Evolutionary conservation across 148 eudicot genomes (phyloP).

Genomic region (Vaccinium macrocarpon): DNA sequence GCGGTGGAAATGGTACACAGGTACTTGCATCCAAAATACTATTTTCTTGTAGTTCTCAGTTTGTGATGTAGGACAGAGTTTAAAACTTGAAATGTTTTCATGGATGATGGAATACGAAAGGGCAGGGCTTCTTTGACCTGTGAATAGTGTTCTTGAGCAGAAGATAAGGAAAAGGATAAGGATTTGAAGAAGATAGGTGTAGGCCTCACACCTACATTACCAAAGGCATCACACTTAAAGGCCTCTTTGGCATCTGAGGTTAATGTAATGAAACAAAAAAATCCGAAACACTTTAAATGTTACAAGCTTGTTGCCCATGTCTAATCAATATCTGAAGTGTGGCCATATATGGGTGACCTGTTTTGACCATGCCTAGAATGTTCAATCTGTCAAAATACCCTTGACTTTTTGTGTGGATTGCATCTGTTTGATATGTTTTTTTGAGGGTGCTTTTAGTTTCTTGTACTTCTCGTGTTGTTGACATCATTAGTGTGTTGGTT

Average conservation of each 20-base stretch:
- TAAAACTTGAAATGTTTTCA: neutral
- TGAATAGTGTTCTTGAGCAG: neutral
- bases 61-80: neutral
- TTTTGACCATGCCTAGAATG: neutral
- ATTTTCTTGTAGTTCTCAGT: neutral
- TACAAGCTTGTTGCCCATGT: neutral
- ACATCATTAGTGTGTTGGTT: neutral
- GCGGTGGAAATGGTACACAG: constrained; percentile 44
- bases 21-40: constrained; percentile 26
- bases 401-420: neutral
- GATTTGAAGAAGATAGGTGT: neutral
- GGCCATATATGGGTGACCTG: neutral
- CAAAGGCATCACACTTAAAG: neutral
- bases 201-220: neutral
- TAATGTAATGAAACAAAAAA: neutral
- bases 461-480: neutral
- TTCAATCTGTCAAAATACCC: neutral
- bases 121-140: neutral
- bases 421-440: neutral
- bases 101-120: neutral
- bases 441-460: neutral
- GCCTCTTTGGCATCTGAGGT: neutral
- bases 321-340: neutral
- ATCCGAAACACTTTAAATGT: neutral
- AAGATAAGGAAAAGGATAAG: neutral